phyloP scores from a whole-genome alignment of 2,329 filamentous ascomycete genomes.

The Verticillium albo-atrum region DNA sequence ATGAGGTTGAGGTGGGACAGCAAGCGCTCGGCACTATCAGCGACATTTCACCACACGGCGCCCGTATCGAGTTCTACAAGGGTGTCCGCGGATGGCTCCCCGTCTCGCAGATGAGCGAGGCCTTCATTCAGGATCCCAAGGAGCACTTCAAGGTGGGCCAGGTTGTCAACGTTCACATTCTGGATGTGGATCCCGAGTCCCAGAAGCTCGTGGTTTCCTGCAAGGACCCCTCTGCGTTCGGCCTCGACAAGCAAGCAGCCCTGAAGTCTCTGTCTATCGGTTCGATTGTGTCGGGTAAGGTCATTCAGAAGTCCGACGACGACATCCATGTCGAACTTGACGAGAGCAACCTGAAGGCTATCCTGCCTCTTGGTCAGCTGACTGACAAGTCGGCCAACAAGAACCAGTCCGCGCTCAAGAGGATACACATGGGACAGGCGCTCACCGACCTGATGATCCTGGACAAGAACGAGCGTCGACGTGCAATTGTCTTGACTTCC shows the following conservation, averaged over 20 bases:
- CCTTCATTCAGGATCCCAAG: slow-evolving; percentile 82
- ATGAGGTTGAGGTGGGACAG: slow-evolving; percentile 67
- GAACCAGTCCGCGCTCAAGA: slow-evolving; percentile 70
- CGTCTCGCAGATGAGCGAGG: slow-evolving; percentile 96
- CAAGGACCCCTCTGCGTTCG: slow-evolving; percentile 79
- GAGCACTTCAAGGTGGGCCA: slow-evolving; percentile 89
- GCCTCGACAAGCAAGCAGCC: slow-evolving; percentile 68
- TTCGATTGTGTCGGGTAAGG: slow-evolving; percentile 69
- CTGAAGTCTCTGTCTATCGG: slow-evolving; percentile 72
- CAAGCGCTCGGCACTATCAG: slow-evolving; percentile 84
- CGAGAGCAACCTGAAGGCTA: slow-evolving; percentile 70
- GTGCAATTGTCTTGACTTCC: slow-evolving; percentile 71
- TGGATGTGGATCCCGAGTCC: slow-evolving; percentile 69
- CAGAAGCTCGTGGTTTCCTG: slow-evolving; percentile 82
- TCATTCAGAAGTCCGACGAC: slow-evolving; percentile 75
- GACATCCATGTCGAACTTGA: slow-evolving; percentile 73
- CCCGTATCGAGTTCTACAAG: slow-evolving; percentile 90
- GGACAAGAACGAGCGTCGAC: slow-evolving; percentile 76
- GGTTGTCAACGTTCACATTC: slow-evolving; percentile 84
- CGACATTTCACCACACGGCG: slow-evolving; percentile 72
- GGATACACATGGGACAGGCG: slow-evolving; percentile 78
- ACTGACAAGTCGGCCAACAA: slow-evolving; percentile 81
- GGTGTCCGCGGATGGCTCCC: slow-evolving; percentile 80
- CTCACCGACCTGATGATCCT: slow-evolving; percentile 79
- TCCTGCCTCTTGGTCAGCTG: slow-evolving; percentile 72